These are phyloP conservation scores for Linanthus parryae DNA, from an alignment of 148 eudicot genomes.

Conservation along the genomic window DNA sequence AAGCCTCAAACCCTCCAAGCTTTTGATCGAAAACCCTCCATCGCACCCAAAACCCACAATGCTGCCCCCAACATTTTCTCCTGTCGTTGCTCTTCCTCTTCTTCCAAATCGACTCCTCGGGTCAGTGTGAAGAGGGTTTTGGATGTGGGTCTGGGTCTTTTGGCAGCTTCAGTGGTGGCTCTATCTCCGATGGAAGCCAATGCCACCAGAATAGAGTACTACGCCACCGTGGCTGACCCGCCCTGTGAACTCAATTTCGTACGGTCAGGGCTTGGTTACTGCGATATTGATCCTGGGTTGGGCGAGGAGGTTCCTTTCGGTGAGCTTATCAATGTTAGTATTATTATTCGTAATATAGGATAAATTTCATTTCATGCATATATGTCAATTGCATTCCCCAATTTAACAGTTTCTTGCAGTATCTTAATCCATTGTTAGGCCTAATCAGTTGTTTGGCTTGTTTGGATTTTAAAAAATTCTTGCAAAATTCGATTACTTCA, in stretches of 20 bases:
- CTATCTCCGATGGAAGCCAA: slow-evolving; percentile 46
- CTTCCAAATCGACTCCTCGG: neutral
- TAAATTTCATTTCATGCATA: too few relatives aligned
- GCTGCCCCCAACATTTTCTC: neutral
- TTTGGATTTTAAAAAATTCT: too few relatives aligned
- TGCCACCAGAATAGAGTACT: slow-evolving; percentile 80
- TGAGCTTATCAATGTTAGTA: slow-evolving; percentile 65
- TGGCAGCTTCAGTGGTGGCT: slow-evolving; percentile 51
- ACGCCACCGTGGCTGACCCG: slow-evolving; percentile 75
- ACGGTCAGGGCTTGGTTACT: slow-evolving; percentile 72
- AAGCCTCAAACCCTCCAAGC: slow-evolving; percentile 14
- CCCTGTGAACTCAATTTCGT: slow-evolving; percentile 65
- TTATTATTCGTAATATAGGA: too few relatives aligned
- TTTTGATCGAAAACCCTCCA: slow-evolving; percentile 12
- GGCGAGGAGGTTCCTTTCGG: slow-evolving; percentile 56
- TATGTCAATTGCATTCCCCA: too few relatives aligned
- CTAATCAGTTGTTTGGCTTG: too few relatives aligned
- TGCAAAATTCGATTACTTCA: too few relatives aligned
- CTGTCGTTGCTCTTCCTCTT: slow-evolving; percentile 10
- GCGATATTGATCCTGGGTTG: slow-evolving; percentile 60
- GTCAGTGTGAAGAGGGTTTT: slow-evolving; percentile 15
- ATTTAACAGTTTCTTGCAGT: too few relatives aligned
- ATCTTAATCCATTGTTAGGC: too few relatives aligned
- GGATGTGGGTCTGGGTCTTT: slow-evolving; percentile 28
- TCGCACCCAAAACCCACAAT: slow-evolving; percentile 11